These are phyloP conservation scores for Phytophthora hybrid DNA, from an alignment of 352 stramenopile genomes.

Conservation along the genomic window DNA sequence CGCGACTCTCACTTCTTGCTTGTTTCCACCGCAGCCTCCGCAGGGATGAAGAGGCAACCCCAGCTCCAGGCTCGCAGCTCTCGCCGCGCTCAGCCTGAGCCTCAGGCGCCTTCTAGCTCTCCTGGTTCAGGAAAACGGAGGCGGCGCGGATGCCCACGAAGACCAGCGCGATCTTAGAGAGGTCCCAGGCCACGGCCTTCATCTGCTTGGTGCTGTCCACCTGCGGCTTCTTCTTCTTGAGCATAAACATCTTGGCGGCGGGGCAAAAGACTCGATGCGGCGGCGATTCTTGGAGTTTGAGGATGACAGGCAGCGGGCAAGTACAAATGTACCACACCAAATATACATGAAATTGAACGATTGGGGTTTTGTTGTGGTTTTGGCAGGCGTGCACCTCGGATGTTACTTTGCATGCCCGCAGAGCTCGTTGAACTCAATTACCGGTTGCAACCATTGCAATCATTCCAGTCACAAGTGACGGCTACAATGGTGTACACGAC, in stretches of 20 bases:
- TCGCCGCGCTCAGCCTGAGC: slow-evolving; percentile 18
- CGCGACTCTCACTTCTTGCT: slow-evolving; percentile 6
- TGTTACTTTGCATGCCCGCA: no score
- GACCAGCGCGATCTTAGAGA: slow-evolving; percentile 78
- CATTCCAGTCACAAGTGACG: no score
- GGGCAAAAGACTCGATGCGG: neutral
- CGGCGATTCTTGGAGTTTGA: slow-evolving; percentile 3
- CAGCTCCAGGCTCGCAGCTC: neutral
- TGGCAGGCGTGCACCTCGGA: no score
- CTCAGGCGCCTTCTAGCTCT: slow-evolving; percentile 41
- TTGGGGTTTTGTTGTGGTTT: no score
- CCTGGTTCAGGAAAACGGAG: slow-evolving; percentile 76
- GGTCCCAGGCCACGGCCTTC: slow-evolving; percentile 77
- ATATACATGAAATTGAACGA: neutral
- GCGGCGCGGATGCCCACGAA: slow-evolving; percentile 80
- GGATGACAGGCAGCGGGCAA: slow-evolving; percentile 28
- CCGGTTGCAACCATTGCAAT: no score
- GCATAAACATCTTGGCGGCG: slow-evolving; percentile 73
- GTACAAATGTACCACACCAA: slow-evolving; percentile 14
- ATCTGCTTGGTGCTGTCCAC: slow-evolving; percentile 81
- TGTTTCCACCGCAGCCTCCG: slow-evolving; percentile 1
- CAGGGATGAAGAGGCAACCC: slow-evolving; percentile 7
- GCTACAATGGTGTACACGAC: no score
- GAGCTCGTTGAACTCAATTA: no score
- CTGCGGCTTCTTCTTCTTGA: slow-evolving; percentile 91